Conservation (phyloP, 139 green algal species). For the Auxenochlorella pyrenoidosa region DNA sequence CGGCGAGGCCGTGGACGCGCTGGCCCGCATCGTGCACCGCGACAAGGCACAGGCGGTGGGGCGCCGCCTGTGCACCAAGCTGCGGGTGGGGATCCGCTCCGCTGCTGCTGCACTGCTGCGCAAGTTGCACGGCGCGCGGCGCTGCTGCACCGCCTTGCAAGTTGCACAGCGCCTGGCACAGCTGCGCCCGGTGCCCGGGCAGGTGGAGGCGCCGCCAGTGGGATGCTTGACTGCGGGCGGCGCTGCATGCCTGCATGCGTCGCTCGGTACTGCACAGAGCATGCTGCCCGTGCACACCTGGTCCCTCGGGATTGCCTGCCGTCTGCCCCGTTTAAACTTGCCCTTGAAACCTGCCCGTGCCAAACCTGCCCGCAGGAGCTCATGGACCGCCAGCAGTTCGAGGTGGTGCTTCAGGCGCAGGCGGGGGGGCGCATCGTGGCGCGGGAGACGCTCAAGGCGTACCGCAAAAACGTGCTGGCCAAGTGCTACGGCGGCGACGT, state of each 20-base stretch:
- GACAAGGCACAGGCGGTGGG: conserved; percentile 60
- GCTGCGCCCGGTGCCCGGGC: too few species aligned
- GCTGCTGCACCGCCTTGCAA: background rate
- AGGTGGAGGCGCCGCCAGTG: too few species aligned
- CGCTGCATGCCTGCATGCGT: too few species aligned
- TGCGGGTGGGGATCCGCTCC: conserved; percentile 41
- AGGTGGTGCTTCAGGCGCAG: conserved; percentile 73
- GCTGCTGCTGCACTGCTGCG: background rate
- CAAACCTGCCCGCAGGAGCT: conserved; percentile 38
- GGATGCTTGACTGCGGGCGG: too few species aligned
- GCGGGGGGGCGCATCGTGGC: conserved; percentile 76
- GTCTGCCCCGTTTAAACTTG: too few species aligned
- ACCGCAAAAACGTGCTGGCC: conserved; percentile 98
- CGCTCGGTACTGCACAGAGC: too few species aligned
- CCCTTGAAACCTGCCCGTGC: too few species aligned
- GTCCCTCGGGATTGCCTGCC: too few species aligned
- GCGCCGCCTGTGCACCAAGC: conserved; percentile 63
- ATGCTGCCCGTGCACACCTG: too few species aligned
- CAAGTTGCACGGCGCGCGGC: too few species aligned
- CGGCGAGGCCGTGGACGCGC: conserved; percentile 81
- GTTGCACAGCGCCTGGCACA: too few species aligned
- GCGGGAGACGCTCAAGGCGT: conserved; percentile 80
- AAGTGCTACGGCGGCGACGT: conserved; percentile 96
- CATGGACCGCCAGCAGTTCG: conserved; percentile 84
- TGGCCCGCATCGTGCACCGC: conserved; percentile 85